phyloP scores from a whole-genome alignment of 805 yeast genomes.

The Nakazawaea peltata region DNA sequence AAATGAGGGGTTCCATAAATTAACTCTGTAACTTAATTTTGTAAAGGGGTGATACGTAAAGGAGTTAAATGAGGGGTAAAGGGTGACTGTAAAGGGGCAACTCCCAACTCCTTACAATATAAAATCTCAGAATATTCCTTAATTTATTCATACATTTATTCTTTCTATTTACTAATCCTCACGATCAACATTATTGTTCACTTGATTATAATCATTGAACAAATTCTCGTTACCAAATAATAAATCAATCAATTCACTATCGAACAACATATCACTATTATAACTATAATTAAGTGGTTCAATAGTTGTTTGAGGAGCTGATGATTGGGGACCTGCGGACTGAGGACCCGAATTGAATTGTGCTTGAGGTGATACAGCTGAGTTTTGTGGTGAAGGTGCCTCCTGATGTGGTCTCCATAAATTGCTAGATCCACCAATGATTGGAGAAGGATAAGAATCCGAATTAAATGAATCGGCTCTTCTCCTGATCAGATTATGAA shows the following conservation, averaged over 20 bases:
- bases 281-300: slow-evolving; percentile 10
- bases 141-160: too few relatives aligned
- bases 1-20: too few relatives aligned
- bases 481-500: background rate
- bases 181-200: slow-evolving; percentile 5
- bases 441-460: background rate
- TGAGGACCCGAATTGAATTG: too few relatives aligned
- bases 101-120: too few relatives aligned
- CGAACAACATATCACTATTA: slow-evolving; percentile 10
- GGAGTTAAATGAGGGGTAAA: too few relatives aligned
- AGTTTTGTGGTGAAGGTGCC: background rate
- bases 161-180: background rate
- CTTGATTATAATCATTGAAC: slow-evolving; percentile 8
- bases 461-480: background rate
- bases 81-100: too few relatives aligned
- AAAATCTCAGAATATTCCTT: too few relatives aligned
- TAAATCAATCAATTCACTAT: slow-evolving; percentile 10
- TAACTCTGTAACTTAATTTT: too few relatives aligned
- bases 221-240: slow-evolving; percentile 10
- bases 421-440: background rate
- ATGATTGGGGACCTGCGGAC: background rate
- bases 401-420: background rate
- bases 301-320: background rate
- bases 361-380: background rate
- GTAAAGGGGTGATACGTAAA: too few relatives aligned